Conservation (phyloP, 2,329 filamentous ascomycete species). For the Alternaria brassicicola region DNA sequence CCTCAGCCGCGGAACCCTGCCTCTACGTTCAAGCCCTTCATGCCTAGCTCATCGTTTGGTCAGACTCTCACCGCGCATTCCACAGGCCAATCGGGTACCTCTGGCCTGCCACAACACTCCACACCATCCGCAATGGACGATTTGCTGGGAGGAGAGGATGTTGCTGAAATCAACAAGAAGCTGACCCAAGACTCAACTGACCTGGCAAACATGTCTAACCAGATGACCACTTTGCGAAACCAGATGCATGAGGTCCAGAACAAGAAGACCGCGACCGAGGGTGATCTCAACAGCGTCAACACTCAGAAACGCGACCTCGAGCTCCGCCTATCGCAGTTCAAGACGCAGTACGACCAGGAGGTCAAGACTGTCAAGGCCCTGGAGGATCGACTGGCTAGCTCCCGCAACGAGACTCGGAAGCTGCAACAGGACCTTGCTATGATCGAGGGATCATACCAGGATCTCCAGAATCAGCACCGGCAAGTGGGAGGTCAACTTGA, state of each 20-base stretch:
- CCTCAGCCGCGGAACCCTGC: conserved; percentile 51
- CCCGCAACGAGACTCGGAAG: conserved; percentile 81
- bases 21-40: conserved; percentile 82
- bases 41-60: conserved; percentile 91
- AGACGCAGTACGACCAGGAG: conserved; percentile 90
- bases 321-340: conserved; percentile 81
- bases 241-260: conserved; percentile 93
- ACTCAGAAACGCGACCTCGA: conserved; percentile 95
- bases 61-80: conserved; percentile 77
- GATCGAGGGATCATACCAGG: conserved; percentile 79
- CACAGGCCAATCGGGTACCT: conserved; percentile 66
- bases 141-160: conserved; percentile 80
- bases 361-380: conserved; percentile 82
- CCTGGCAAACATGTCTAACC: conserved; percentile 93
- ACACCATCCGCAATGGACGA: conserved; percentile 71
- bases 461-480: conserved; percentile 81
- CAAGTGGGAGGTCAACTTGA: conserved; percentile 76
- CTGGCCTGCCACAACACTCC: conserved; percentile 51
- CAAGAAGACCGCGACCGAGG: conserved; percentile 79
- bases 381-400: conserved; percentile 79
- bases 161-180: conserved; percentile 86
- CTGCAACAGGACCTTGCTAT: conserved; percentile 82
- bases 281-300: conserved; percentile 78
- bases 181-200: conserved; percentile 89
- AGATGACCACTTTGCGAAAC: conserved; percentile 86